Evolutionary conservation across 331 rosid genomes (phyloP), one percentile per base, ranked within the genome.

Genomic region (Telfairia occidentalis): DNA sequence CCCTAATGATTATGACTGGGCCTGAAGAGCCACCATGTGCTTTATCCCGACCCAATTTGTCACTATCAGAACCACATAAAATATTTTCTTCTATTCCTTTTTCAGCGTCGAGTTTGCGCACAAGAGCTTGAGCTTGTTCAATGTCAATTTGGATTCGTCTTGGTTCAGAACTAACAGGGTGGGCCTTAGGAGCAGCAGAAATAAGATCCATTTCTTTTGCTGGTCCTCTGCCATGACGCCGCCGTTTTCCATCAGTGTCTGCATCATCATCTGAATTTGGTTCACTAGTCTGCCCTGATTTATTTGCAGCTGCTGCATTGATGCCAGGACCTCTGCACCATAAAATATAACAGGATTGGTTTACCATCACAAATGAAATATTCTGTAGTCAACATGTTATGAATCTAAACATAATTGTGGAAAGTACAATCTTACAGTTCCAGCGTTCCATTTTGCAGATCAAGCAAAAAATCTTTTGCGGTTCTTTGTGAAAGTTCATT

Each of bases 201-300:
- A 89, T 49, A 77, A 72, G 86, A 83, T 89, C 99, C 78, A 82
- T 83, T 50, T 92, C 93, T 83, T 86, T 90, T 78, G 80, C 82
- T 49, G 89, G 86, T 80, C 82, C 91, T 85, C 92, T 84, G 58
- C 89, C 96, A 81, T 85, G 90, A 78, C 92, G 78, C 83, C 86
- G 84, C 74, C 97, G 84, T 76, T 92, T 92, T 15, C 88, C 91
- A 53, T 87, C 87, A 52, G 53, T 77, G 9, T 95, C 99, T 77
- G 77, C 87, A 72, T 92, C 97, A 78, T 95, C 99, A 48, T 95
- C 99, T 43, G 99, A 92, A 85, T 90, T 92, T 28, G 92, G 97
- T 69, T 90, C 99, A 61, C 89, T 87, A 9, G 86, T 79, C 83
- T 84, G 96, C 74, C 90, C 97, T 34, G 87, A 77, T 87, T 92